Base-by-base conservation (phyloP, 306 rosid genomes). In the Hylodesmum podocarpum region DNA sequence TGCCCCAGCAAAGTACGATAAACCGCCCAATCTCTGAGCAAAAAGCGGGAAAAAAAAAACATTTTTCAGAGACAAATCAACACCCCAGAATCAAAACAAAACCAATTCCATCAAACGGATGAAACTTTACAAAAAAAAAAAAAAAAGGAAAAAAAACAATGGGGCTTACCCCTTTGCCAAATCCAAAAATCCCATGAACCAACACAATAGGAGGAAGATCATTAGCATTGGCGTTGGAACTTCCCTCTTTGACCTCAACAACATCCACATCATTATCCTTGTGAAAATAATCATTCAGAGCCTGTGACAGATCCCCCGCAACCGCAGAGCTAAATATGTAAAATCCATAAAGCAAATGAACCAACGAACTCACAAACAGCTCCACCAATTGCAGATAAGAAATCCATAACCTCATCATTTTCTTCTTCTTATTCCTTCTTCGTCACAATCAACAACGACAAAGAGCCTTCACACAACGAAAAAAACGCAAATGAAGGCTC, bases 101-200 rank as follows among this genome's bases (percentile, higher is more conserved):
- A 53, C 7, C 5, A 40, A 47, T 61, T 15, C 7, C 36, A 55
- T 19, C 10, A 6, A 9, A 18, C n/a, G 24, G 0, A 5, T 5
- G 18, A 54, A 18, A 64, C 41, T 50, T 57, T n/a, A n/a, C n/a
- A n/a, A 24, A 44, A 10, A 59, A 15, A 24, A 53, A 80, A 31
- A 70, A 4, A 44, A 59, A 10, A 8, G 1, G 21, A 59, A 19
- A 37, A 1, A 18, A 69, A 79, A 47, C 24, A 43, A 28, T 22
- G 12, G 0, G 34, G 0, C 57, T 3, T 83, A 96, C 99, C 86
- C 98, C 99, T 87, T 96, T 88, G 62, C 99, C 99, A 78, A 96
- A 96, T 41, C 99, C 99, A 79, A 96, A 96, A 66, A 96, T 96
- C 47, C 99, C 99, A 81, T 96, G 99, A 24, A 92, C 96, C 29